Evolutionary conservation across 495 filamentous ascomycete species (phyloP), one percentile per base, ranked within the genome.

Genomic region (Aspergillus avenaceus): DNA sequence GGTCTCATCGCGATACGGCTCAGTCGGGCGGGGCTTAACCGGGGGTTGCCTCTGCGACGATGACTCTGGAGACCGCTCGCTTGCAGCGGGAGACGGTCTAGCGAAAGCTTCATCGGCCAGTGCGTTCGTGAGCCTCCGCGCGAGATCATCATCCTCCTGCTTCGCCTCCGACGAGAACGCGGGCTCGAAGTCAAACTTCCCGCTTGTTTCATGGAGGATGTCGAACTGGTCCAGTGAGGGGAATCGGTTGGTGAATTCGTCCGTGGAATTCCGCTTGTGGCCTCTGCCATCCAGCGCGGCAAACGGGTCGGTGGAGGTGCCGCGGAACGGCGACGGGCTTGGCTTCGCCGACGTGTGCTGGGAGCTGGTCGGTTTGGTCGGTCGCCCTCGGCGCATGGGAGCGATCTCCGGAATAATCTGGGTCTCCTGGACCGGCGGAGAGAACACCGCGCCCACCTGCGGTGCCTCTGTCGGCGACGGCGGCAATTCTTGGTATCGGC

Each of bases 161-260:
- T 75, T 69, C 32, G 71, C 60, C 14, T 77, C 63, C 41, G 78
- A n/a, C n/a, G n/a, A 63, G 5, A 64, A 56, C 27, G 72, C 76
- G 18, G 75, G 73, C 53, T 85, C 82, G 62, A 97, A 97, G n/a
- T 93, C 85, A 63, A 96, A 97, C 49, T 90, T 93, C 44, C 81
- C 74, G 11, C 89, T 87, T 32, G 85, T 82, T 55, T 96, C 90
- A 54, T 96, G 90, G 34, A 96, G 73, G 32, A 97, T 76, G 21
- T 91, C 82, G 62, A 98, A 98, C 55, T 97, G 89, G 52, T 98
- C 92, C 24, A 98, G 75, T 8, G 89, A 89, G 3, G 93, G 93
- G 56, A 97, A 98, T 43, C 87, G 81, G 40, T 82, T 79, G 3
- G 91, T 87, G 45, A 95, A 69, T 56, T 97, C 95, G 56, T 97